Base-by-base conservation (phyloP, 371 early-diverging fungal species). In the Mucor lusitanicus region DNA sequence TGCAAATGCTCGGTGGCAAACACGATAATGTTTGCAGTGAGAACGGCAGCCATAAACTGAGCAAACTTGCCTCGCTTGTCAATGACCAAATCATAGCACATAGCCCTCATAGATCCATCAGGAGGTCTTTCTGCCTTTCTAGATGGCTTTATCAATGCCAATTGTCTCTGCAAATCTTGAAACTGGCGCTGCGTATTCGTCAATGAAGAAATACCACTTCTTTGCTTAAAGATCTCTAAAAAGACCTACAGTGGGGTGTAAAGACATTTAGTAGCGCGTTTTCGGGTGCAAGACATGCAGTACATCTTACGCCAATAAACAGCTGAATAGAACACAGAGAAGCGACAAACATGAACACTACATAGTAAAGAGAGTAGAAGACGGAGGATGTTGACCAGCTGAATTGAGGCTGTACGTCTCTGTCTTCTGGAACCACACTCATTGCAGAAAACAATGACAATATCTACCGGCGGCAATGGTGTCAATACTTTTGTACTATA, bases 301-400 rank as follows among this genome's bases (percentile, higher is more conserved):
- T 9, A 21, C 2, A 13, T 5, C 27, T 53, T 39, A 81, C 86
- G 40, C 86, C 86, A 59, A 86, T 86, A 27, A 86, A 86, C 1
- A 86, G 60, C 57, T 86, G 86, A 15, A 86, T 80, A 17, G 83
- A 74, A 32, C 85, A 78, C 21, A 86, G 75, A 0, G 85, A 86
- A 0, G 82, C 83, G 19, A 85, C 61, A 73, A 86, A 77, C 86
- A 86, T 86, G 44, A 86, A 84, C 0, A 74, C 65, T 23, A 86
- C 59, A 46, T 83, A 86, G 58, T 77, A 86, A 9, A 83, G 60
- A 0, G 82, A 80, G 59, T 83, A 67, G 73, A 76, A 79, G 15
- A 78, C 72, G 25, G 80, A 78, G 42, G 68, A 61, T 5, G 72
- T 71, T n/a, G 72, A 58, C 68, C 81, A 72, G 13, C 71, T 64